A percentile compares a stretch with the other conserved stretches of the same genome.
Evolutionary conservation across 345 rosid genomes (phyloP).

Genomic region (Hibiscus tridactylites): DNA sequence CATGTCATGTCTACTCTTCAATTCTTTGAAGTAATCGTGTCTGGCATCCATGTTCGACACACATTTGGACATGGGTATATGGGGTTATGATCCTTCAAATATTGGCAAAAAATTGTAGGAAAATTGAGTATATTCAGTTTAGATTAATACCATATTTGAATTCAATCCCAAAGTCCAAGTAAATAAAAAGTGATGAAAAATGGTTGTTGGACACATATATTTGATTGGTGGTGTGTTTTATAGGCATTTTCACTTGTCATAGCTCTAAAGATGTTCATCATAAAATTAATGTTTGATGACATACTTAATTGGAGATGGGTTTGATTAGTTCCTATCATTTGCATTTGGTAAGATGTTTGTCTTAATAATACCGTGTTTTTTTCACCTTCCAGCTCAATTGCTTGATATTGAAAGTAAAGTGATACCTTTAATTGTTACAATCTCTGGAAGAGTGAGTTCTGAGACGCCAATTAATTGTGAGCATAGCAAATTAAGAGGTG

Average conservation of each 20-base stretch:
- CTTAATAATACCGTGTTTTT: conserved; percentile 9
- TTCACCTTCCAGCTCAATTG: conserved; percentile 53
- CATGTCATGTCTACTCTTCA: not conserved
- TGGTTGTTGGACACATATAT: not conserved
- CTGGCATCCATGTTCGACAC: not conserved
- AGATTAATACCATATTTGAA: not conserved
- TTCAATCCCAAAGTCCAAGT: not conserved
- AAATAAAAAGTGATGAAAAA: not conserved
- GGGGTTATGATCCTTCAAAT: not conserved
- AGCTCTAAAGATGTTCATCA: not conserved
- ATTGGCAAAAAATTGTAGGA: not conserved
- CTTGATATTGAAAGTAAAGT: conserved; percentile 66
- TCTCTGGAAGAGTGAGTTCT: conserved; percentile 76
- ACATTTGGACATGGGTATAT: no score
- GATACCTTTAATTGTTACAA: conserved; percentile 60
- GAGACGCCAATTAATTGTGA: conserved; percentile 80
- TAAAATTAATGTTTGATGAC: not conserved
- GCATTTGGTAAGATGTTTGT: not conserved
- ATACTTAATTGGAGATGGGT: not conserved
- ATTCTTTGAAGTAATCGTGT: not conserved
- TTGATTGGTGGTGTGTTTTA: not conserved
- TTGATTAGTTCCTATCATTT: not conserved
- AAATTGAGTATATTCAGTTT: not conserved
- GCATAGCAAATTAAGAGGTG: conserved; percentile 72
- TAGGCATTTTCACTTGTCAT: not conserved